Conservation (phyloP, 495 filamentous ascomycete genomes). For the Trypethelium eluteriae region DNA sequence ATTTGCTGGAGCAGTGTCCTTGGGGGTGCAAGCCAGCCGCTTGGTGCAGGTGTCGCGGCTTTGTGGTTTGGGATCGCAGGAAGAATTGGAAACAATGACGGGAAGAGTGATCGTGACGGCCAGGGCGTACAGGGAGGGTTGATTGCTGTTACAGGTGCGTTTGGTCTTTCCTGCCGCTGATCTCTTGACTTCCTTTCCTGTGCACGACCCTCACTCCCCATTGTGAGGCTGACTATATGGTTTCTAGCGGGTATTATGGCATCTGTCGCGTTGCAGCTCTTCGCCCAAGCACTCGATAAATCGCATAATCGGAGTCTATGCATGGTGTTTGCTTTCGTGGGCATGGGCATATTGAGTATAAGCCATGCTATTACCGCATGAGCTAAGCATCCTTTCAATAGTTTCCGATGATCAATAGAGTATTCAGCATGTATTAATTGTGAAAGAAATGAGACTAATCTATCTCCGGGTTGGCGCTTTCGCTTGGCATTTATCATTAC, state of each 20-base stretch:
- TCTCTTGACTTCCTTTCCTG: background rate
- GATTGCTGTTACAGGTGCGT: slow-evolving; percentile 63
- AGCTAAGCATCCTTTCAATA: background rate
- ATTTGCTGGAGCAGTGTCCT: slow-evolving; percentile 78
- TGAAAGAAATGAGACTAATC: no score
- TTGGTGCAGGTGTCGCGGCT: slow-evolving; percentile 76
- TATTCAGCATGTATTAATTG: no score
- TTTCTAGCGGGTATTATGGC: slow-evolving; percentile 77
- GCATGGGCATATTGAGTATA: slow-evolving; percentile 81
- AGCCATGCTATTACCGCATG: slow-evolving; percentile 74
- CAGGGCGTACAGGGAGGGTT: slow-evolving; percentile 76
- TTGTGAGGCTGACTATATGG: slow-evolving; percentile 8
- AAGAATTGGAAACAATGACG: slow-evolving; percentile 31
- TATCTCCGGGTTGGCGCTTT: no score
- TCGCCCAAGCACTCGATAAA: slow-evolving; percentile 72
- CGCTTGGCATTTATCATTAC: no score
- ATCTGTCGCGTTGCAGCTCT: slow-evolving; percentile 80
- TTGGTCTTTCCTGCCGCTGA: background rate
- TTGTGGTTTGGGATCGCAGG: slow-evolving; percentile 62
- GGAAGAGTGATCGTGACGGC: slow-evolving; percentile 40
- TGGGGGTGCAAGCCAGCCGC: slow-evolving; percentile 77
- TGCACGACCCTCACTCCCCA: no score
- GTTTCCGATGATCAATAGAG: no score
- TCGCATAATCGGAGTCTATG: slow-evolving; percentile 73
- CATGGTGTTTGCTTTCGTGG: slow-evolving; percentile 76